These are phyloP conservation scores for Sequoiadendron giganteum DNA, from an alignment of 75 land plant species.

Conservation along the genomic window DNA sequence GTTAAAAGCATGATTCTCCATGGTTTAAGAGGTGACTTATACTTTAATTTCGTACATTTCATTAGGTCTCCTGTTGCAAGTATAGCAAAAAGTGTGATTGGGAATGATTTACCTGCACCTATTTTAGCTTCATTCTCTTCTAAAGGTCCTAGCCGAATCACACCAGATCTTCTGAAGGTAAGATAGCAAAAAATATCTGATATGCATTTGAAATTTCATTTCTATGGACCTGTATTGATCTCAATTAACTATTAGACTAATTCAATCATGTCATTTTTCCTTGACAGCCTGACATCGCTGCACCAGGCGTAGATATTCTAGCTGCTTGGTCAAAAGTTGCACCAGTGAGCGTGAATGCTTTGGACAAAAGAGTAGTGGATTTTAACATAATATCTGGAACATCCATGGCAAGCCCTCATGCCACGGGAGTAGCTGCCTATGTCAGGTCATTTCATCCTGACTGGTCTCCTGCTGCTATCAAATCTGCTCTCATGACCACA, in stretches of 20 bases:
- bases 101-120: conserved; percentile 6
- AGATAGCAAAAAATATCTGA: background rate
- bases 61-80: background rate
- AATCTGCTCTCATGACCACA: conserved; percentile 15
- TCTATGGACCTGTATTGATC: background rate
- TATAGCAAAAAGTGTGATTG: background rate
- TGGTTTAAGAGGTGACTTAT: background rate
- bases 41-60: background rate
- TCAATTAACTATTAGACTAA: too few relatives aligned
- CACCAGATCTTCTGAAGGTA: background rate
- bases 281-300: background rate
- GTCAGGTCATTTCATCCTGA: conserved; percentile 10
- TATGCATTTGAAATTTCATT: background rate
- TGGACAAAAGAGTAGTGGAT: background rate
- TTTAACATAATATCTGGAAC: conserved; percentile 15
- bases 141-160: conserved; percentile 1
- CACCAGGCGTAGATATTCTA: conserved; percentile 9
- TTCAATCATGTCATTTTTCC: background rate
- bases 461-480: conserved; percentile 28
- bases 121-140: conserved; percentile 13
- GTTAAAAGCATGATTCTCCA: background rate
- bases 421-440: background rate
- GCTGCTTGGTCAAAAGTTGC: conserved; percentile 11
- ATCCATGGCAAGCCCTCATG: conserved; percentile 13
- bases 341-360: background rate